These are phyloP conservation scores for Fraxinus ornus DNA, from an alignment of 305 asterid genomes.

Conservation along the genomic window DNA sequence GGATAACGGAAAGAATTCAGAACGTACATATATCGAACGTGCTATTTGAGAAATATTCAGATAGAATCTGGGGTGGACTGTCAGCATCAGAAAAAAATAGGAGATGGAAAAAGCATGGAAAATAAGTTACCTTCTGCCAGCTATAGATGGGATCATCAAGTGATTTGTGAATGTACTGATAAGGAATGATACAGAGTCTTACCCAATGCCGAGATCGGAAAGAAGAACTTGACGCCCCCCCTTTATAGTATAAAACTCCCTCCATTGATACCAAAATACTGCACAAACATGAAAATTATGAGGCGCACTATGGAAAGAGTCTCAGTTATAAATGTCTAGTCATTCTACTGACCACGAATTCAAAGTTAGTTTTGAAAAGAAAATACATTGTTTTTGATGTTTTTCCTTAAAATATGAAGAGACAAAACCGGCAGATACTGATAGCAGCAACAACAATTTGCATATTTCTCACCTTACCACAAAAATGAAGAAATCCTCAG, in stretches of 20 bases:
- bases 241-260: conserved; percentile 82
- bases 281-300: conserved; percentile 28
- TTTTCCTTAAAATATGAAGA: background rate
- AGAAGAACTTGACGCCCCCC: conserved; percentile 79
- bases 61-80: background rate
- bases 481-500: background rate
- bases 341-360: background rate
- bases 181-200: conserved; percentile 73
- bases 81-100: background rate
- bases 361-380: background rate
- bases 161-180: conserved; percentile 67
- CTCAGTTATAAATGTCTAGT: background rate
- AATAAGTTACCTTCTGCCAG: conserved; percentile 70
- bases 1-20: background rate
- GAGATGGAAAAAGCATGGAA: background rate
- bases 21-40: background rate
- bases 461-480: background rate
- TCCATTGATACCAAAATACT: conserved; percentile 89
- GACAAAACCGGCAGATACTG: background rate
- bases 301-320: background rate
- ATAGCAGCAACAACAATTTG: background rate
- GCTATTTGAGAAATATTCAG: background rate
- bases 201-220: conserved; percentile 60
- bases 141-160: conserved; percentile 77
- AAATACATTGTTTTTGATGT: background rate